Evolutionary conservation across 495 filamentous ascomycete genomes (phyloP).

Genomic region (Amniculicola lignicola): DNA sequence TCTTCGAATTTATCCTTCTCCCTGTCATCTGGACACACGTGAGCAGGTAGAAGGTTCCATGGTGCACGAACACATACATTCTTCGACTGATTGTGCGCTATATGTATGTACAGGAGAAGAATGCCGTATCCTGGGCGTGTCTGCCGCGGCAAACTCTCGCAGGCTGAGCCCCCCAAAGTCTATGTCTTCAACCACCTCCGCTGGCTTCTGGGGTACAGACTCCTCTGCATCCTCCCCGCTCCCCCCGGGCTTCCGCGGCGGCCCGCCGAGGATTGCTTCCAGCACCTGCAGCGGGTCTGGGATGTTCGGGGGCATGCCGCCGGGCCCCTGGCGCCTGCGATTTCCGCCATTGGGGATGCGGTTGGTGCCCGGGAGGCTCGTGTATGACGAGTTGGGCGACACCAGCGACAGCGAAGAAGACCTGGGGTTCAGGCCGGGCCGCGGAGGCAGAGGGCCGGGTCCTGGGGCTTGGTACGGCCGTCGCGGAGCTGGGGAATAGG

Average conservation of each 20-base stretch:
- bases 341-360: constrained; percentile 63
- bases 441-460: constrained; percentile 52
- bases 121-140: constrained; percentile 40
- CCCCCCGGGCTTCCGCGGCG: constrained; percentile 31
- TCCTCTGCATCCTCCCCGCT: constrained; percentile 4
- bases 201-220: constrained; percentile 41
- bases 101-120: constrained; percentile 48
- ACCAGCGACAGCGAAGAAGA: constrained; percentile 65
- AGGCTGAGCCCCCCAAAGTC: constrained; percentile 76
- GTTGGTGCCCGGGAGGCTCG: constrained; percentile 62
- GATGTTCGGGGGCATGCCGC: constrained; percentile 50
- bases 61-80: constrained; percentile 55
- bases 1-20: constrained; percentile 90
- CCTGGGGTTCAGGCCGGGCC: constrained; percentile 60
- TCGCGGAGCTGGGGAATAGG: constrained; percentile 67
- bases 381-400: constrained; percentile 65
- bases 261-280: constrained; percentile 62
- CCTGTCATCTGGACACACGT: constrained; percentile 60
- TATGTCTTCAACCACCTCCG: constrained; percentile 58
- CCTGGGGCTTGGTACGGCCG: constrained; percentile 52
- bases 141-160: constrained; percentile 59
- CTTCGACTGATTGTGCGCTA: constrained; percentile 67
- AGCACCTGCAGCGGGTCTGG: constrained; percentile 73
- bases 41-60: constrained; percentile 22
- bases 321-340: constrained; percentile 52